Evolutionary conservation across 768 basidiomycete genomes (phyloP).

Genomic region (Nidularia pulvinata): DNA sequence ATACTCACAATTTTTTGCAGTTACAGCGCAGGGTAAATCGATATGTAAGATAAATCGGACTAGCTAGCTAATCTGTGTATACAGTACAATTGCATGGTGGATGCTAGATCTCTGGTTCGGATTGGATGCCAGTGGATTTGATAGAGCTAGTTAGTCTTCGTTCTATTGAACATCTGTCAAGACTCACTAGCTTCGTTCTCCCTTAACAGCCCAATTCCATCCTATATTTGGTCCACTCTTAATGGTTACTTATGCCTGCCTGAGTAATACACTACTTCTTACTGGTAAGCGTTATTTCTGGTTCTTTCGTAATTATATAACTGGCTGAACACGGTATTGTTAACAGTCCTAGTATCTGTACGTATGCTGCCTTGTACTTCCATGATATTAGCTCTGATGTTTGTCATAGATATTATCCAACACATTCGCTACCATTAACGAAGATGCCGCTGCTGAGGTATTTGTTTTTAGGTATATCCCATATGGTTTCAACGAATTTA

Average conservation of each 20-base stretch:
- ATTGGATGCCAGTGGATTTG: conserved; percentile 91
- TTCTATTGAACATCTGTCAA: not conserved
- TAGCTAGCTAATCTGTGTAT: not conserved
- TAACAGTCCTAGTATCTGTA: conserved; percentile 78
- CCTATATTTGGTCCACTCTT: conserved; percentile 86
- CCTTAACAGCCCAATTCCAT: conserved; percentile 67
- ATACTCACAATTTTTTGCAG: no score
- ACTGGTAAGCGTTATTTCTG: conserved; percentile 55
- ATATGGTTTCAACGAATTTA: no score
- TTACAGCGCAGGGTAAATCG: conserved; percentile 24
- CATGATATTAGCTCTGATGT: not conserved
- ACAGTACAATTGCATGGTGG: conserved; percentile 82
- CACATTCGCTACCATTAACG: conserved; percentile 92
- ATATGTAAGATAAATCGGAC: not conserved
- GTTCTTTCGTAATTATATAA: no score
- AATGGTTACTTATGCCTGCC: conserved; percentile 88
- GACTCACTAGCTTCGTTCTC: conserved; percentile 1
- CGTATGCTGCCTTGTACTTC: conserved; percentile 15
- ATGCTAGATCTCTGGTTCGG: conserved; percentile 95
- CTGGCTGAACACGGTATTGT: no score
- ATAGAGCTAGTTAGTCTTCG: conserved; percentile 64
- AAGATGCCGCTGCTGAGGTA: conserved; percentile 92
- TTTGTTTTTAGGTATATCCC: conserved; percentile 1
- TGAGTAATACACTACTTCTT: conserved; percentile 90
- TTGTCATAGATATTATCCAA: conserved; percentile 81